Evolutionary conservation across 106 monocot genomes (phyloP).

Genomic region (Phalaenopsis aphrodite): DNA sequence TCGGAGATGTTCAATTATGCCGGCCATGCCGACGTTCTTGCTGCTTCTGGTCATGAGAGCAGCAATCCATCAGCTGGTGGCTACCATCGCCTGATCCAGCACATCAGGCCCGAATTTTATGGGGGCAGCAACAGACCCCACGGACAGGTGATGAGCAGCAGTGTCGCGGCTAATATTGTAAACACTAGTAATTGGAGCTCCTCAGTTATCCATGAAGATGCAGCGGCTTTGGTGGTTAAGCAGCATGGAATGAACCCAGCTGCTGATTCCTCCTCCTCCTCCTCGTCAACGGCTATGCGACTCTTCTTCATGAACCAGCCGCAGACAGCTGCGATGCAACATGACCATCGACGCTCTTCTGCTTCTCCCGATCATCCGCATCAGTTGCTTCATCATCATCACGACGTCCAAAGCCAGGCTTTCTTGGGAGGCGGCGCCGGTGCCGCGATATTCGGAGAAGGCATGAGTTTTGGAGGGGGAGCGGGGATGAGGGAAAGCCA

Average conservation of each 20-base stretch:
- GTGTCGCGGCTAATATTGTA: neutral
- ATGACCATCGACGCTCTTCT: constrained; percentile 19
- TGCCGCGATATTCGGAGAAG: constrained; percentile 9
- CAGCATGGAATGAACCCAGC: constrained; percentile 6
- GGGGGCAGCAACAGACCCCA: neutral
- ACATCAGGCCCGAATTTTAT: constrained; percentile 15
- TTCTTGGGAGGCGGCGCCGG: neutral
- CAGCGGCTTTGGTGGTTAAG: neutral
- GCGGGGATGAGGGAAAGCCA: constrained; percentile 49
- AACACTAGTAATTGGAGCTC: neutral
- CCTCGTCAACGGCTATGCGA: constrained; percentile 34
- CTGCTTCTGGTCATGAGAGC: neutral
- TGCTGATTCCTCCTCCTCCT: constrained; percentile 13
- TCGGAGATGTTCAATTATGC: constrained; percentile 86
- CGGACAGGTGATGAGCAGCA: neutral
- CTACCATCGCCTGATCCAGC: constrained; percentile 11
- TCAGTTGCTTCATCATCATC: constrained; percentile 16
- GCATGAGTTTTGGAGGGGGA: constrained; percentile 6
- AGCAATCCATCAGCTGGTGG: constrained; percentile 21
- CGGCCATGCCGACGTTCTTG: constrained; percentile 45
- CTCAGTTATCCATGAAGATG: neutral
- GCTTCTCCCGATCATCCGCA: constrained; percentile 20
- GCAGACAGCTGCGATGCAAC: constrained; percentile 14
- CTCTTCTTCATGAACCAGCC: constrained; percentile 46
- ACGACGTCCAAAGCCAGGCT: constrained; percentile 13